Percentiles rank a stretch among this genome's conserved stretches.
phyloP scores from a whole-genome alignment of 2,329 filamentous ascomycete genomes.

The Verticillium albo-atrum region DNA sequence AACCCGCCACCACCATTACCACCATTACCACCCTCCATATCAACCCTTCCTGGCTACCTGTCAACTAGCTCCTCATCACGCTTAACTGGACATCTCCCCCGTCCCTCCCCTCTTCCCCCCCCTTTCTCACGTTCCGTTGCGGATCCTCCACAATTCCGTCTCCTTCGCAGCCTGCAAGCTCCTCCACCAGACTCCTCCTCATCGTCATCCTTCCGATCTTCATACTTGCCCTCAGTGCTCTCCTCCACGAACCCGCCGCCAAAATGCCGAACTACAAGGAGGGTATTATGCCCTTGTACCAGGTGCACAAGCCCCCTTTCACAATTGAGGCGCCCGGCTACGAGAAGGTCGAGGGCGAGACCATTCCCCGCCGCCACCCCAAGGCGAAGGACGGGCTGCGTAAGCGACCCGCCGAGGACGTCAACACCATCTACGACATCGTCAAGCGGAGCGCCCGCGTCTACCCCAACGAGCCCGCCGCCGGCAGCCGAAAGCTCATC shows the following conservation, averaged over 20 bases:
- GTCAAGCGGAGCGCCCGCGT: constrained; percentile 62
- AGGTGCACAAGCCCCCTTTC: constrained; percentile 68
- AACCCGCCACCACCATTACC: not conserved
- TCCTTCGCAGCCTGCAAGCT: not conserved
- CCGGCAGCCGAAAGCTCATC: constrained; percentile 70
- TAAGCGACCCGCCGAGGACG: constrained; percentile 60
- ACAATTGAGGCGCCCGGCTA: constrained; percentile 67
- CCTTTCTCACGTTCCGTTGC: not conserved
- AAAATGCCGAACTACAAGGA: constrained; percentile 22
- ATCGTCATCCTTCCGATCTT: not conserved
- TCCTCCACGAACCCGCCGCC: not conserved
- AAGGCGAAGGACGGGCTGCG: constrained; percentile 67
- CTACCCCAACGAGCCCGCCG: constrained; percentile 58
- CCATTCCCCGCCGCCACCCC: constrained; percentile 73
- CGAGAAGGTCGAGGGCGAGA: constrained; percentile 72
- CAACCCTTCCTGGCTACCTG: not conserved
- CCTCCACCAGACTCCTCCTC: not conserved
- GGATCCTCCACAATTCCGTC: not conserved
- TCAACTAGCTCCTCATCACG: not conserved
- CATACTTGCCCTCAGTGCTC: not conserved
- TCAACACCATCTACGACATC: constrained; percentile 76
- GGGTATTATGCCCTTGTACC: constrained; percentile 47
- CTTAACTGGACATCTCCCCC: too few relatives aligned
- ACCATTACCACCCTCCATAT: not conserved
- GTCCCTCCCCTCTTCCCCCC: not conserved